Conservation (phyloP, 148 eudicot species). For the Chenopodium album region DNA sequence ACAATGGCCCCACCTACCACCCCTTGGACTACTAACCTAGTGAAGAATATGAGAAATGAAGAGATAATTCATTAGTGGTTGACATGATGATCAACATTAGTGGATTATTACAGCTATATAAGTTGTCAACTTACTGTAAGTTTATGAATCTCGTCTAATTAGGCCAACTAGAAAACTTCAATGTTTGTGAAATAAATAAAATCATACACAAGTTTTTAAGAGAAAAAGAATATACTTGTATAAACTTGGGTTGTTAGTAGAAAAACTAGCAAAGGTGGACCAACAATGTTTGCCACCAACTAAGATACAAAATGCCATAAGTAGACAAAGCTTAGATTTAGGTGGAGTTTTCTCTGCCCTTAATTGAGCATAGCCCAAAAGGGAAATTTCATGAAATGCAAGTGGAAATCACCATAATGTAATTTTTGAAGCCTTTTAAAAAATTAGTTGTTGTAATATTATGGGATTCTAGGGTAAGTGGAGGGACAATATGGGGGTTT, state of each 20-base stretch:
- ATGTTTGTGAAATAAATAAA: background rate
- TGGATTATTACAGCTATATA: constrained; percentile 15
- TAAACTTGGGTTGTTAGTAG: background rate
- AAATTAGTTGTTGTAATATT: background rate
- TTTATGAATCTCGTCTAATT: background rate
- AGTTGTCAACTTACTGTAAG: background rate
- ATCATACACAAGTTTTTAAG: background rate
- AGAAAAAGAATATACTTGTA: background rate
- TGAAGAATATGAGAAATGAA: constrained; percentile 20
- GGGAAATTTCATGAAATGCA: constrained; percentile 14
- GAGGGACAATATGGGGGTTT: constrained; percentile 24
- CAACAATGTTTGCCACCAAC: constrained; percentile 41
- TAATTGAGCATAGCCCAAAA: constrained; percentile 13
- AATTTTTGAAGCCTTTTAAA: constrained; percentile 12
- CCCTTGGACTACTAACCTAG: constrained; percentile 1
- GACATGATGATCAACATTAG: constrained; percentile 22
- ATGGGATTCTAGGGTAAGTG: constrained; percentile 18
- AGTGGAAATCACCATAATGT: constrained; percentile 25
- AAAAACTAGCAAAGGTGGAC: constrained; percentile 30
- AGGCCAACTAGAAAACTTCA: background rate
- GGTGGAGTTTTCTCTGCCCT: constrained; percentile 39
- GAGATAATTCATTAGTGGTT: constrained; percentile 18
- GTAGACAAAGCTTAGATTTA: constrained; percentile 23
- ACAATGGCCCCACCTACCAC: background rate
- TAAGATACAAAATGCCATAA: background rate